Evolutionary conservation across 73 alveolate genomes (phyloP), one percentile per base, ranked within the genome.

Genomic region (Paramecium caudatum): DNA sequence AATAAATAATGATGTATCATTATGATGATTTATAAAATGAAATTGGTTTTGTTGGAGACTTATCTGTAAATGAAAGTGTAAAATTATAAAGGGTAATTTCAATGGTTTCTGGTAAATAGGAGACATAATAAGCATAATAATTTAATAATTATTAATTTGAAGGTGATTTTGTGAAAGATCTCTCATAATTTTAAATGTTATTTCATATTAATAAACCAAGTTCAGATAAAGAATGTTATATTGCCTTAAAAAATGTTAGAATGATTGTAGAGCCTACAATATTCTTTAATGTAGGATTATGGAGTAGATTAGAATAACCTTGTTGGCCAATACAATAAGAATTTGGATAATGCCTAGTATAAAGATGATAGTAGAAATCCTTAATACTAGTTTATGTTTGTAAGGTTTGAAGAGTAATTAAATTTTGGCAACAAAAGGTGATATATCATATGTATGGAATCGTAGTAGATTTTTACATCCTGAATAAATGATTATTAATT

Each of bases 381-480:
- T 63, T 9, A 62, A 86, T 43, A 27, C 90, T 4, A 15, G 55
- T 15, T 10, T 86, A 23, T 62, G 82, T n/a, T n/a, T 86, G 13
- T 55, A 70, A 21, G 30, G 90, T 0, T 46, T 41, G 15, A 21
- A 33, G 39, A 46, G 69, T n/a, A 78, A 86, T 63, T 63, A 32
- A 13, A 78, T 86, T 12, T 47, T 86, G 10, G 82, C 47, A 34
- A 55, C 93, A 13, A 62, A 78, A 69, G 93, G 93, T 7, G 88
- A 86, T 15, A 45, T 86, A 37, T 86, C 93, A 12, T 86, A 86
- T 63, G 81, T 86, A n/a, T 86, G 82, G 65, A 86, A 62, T 70
- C 61, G 93, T 27, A 46, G 46, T 41, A 41, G 82, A 63, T 86
- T 86, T 41, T 41, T 43, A 3, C 83, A 43, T 55, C 82, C 82